These are phyloP conservation scores for Retiboletus fuscus DNA, from an alignment of 1,284 basidiomycete genomes.

Conservation along the genomic window DNA sequence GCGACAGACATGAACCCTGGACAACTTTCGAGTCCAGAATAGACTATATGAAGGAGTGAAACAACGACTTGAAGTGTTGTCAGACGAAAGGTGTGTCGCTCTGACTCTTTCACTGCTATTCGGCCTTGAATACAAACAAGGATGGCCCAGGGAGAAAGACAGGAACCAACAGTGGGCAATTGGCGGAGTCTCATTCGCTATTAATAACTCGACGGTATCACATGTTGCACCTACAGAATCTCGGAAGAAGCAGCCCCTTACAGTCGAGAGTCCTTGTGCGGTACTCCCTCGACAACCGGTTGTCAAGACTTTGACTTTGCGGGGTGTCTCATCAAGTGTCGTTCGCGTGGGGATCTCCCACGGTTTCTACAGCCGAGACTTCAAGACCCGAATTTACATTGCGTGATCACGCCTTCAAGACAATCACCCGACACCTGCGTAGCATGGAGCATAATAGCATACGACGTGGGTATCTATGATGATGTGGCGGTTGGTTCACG, in stretches of 20 bases:
- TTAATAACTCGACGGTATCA: background rate
- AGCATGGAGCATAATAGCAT: background rate
- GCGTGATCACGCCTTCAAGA: background rate
- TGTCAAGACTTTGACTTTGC: background rate
- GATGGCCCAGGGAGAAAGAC: background rate
- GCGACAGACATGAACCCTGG: too few relatives aligned
- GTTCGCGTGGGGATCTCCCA: constrained; percentile 6
- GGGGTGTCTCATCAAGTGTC: background rate
- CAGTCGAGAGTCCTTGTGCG: background rate
- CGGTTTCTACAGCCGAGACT: background rate
- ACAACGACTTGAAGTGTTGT: too few relatives aligned
- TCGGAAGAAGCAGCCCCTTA: background rate
- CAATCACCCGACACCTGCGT: constrained; percentile 3
- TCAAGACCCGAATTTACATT: background rate
- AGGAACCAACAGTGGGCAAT: background rate
- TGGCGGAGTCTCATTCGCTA: too few relatives aligned
- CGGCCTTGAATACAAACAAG: background rate
- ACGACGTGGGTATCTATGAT: background rate
- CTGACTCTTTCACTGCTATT: background rate
- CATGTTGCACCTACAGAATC: background rate
- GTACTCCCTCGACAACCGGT: background rate
- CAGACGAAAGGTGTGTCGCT: too few relatives aligned
- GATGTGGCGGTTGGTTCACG: constrained; percentile 16
- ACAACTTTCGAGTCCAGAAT: too few relatives aligned
- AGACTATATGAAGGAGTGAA: too few relatives aligned